A percentile compares a stretch with the other conserved stretches of the same genome.
These are phyloP conservation scores for Fusarium haematococcum DNA, from an alignment of 2,329 filamentous ascomycete species.

Conservation along the genomic window DNA sequence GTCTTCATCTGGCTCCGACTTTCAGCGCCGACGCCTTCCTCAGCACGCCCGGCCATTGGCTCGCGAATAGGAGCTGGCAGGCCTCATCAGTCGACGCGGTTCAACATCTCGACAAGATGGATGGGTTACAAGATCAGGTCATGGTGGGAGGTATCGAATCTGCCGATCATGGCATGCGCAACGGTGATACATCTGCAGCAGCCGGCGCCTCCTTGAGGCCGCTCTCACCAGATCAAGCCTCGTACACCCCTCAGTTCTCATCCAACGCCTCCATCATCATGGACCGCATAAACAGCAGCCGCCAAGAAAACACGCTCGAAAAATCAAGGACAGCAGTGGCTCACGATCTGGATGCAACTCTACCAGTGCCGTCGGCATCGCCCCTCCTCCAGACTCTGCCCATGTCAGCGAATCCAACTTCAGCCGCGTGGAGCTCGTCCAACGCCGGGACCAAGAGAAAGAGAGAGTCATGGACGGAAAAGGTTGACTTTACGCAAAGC, in stretches of 20 bases:
- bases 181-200: not conserved
- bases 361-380: conserved; percentile 24
- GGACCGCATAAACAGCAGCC: conserved; percentile 38
- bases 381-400: conserved; percentile 9
- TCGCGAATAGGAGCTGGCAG: conserved; percentile 15
- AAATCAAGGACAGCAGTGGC: not conserved
- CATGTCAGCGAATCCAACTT: not conserved
- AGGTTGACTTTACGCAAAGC: conserved; percentile 48
- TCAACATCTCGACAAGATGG: conserved; percentile 12
- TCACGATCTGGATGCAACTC: conserved; percentile 17
- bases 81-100: not conserved
- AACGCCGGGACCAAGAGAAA: conserved; percentile 46
- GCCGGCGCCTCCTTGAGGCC: not conserved
- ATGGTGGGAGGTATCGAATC: not conserved
- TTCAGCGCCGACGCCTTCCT: not conserved
- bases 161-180: not conserved
- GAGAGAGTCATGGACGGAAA: conserved; percentile 28
- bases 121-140: not conserved
- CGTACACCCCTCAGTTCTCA: conserved; percentile 49
- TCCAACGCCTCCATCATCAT: conserved; percentile 44
- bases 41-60: not conserved
- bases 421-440: conserved; percentile 2
- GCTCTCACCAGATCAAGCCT: conserved; percentile 5
- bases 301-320: conserved; percentile 4
- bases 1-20: not conserved